Evolutionary conservation across 1,284 basidiomycete species (phyloP).

Genomic region (Flammula alnicola): DNA sequence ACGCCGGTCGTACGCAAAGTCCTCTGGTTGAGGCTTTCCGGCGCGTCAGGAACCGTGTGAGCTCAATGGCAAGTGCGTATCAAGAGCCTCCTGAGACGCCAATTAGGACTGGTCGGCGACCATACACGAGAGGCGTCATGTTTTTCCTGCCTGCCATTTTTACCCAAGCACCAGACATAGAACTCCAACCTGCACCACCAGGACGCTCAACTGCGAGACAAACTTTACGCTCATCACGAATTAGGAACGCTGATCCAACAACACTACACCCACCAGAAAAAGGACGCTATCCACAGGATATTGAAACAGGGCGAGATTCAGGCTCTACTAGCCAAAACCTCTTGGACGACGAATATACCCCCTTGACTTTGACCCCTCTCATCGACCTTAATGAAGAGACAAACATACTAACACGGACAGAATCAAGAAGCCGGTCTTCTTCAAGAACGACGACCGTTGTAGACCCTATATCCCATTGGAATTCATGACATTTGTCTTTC

Average conservation of each 20-base stretch:
- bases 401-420: conserved; percentile 22
- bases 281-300: conserved; percentile 31
- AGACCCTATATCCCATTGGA: neutral
- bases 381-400: conserved; percentile 9
- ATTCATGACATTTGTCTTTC: neutral
- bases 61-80: conserved; percentile 45
- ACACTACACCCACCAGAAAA: conserved; percentile 37
- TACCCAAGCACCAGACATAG: conserved; percentile 54
- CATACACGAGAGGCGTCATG: conserved; percentile 61
- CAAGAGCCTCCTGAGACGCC: conserved; percentile 46
- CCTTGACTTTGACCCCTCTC: conserved; percentile 17
- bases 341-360: conserved; percentile 21
- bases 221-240: conserved; percentile 10
- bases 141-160: conserved; percentile 87
- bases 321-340: conserved; percentile 16
- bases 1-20: conserved; percentile 41
- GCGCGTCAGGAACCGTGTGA: conserved; percentile 60
- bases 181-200: conserved; percentile 40
- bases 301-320: conserved; percentile 28
- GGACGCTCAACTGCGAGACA: conserved; percentile 29
- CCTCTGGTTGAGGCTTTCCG: conserved; percentile 55
- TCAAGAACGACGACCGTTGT: neutral
- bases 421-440: conserved; percentile 21
- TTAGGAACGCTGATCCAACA: conserved; percentile 10
- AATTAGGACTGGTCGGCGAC: conserved; percentile 43